Conservation (phyloP, 1,284 basidiomycete species). For the Heliocybe sulcata region DNA sequence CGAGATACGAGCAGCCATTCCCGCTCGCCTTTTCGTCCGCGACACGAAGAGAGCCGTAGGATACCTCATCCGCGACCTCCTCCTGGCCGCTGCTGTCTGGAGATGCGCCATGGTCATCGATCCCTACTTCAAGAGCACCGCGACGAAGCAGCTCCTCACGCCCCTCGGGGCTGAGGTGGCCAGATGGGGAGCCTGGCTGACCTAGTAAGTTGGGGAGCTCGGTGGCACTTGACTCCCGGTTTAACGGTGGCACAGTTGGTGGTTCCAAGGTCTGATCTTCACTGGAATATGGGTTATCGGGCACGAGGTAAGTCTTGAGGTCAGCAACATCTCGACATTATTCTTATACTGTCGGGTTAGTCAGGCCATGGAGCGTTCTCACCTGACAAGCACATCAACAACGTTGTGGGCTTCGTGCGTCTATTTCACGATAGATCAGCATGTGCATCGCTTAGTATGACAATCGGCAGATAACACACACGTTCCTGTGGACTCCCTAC, state of each 20-base stretch:
- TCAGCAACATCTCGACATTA: too few species aligned
- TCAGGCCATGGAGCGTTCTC: slow-evolving; percentile 7
- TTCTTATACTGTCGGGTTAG: too few species aligned
- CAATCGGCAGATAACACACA: slow-evolving; percentile 32
- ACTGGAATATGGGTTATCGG: slow-evolving; percentile 58
- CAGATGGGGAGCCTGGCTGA: background rate
- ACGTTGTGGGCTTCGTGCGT: slow-evolving; percentile 34
- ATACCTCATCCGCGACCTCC: background rate
- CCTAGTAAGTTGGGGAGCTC: background rate
- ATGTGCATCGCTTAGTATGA: background rate
- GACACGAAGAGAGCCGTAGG: background rate
- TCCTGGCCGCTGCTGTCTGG: background rate
- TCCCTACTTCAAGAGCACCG: background rate
- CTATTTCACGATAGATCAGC: background rate
- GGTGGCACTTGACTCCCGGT: too few species aligned
- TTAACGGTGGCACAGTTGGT: too few species aligned
- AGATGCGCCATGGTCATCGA: background rate
- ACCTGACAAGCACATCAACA: slow-evolving; percentile 16
- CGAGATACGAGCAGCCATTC: background rate
- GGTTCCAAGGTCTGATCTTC: slow-evolving; percentile 55
- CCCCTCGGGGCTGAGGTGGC: background rate
- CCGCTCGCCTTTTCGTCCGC: background rate
- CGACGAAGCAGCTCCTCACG: background rate
- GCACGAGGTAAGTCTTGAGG: slow-evolving; percentile 42
- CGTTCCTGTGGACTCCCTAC: slow-evolving; percentile 44